phyloP scores from a whole-genome alignment of 2,329 filamentous ascomycete species.

The Alternaria angustiovoidea region DNA sequence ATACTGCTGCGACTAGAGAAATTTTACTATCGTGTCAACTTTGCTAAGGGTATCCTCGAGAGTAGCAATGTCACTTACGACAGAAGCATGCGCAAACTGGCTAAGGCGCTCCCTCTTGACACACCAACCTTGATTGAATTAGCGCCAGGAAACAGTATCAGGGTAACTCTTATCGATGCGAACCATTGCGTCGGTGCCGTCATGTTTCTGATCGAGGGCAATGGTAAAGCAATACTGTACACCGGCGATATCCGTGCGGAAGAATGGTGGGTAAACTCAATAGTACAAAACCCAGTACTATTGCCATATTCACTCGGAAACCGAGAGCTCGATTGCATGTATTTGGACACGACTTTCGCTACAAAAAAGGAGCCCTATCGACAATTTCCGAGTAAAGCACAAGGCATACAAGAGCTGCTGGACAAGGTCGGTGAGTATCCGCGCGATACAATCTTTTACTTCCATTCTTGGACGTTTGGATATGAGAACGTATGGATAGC shows the following conservation, averaged over 20 bases:
- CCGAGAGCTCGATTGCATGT: conserved; percentile 75
- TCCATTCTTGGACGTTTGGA: conserved; percentile 90
- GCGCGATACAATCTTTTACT: conserved; percentile 77
- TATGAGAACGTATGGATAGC: conserved; percentile 94
- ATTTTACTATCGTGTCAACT: conserved; percentile 81
- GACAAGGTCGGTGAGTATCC: conserved; percentile 74
- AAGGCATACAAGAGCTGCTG: conserved; percentile 78
- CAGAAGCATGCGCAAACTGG: conserved; percentile 73
- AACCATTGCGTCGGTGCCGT: conserved; percentile 92
- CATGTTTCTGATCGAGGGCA: conserved; percentile 88
- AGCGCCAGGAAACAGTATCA: conserved; percentile 70
- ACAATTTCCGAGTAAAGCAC: conserved; percentile 70
- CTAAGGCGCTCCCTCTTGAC: conserved; percentile 83
- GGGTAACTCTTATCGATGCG: conserved; percentile 86
- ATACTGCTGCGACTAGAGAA: conserved; percentile 81
- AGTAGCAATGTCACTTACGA: conserved; percentile 74
- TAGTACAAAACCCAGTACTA: conserved; percentile 75
- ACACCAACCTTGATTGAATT: conserved; percentile 81
- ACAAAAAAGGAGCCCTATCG: conserved; percentile 58
- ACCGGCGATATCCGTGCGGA: conserved; percentile 90
- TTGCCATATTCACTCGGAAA: conserved; percentile 70
- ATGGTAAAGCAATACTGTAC: conserved; percentile 78
- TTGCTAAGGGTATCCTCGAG: conserved; percentile 79
- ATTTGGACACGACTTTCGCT: conserved; percentile 87
- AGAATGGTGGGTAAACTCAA: conserved; percentile 80